phyloP scores from a whole-genome alignment of 176 grass and related monocot genomes.

The Tuctoria greenei region DNA sequence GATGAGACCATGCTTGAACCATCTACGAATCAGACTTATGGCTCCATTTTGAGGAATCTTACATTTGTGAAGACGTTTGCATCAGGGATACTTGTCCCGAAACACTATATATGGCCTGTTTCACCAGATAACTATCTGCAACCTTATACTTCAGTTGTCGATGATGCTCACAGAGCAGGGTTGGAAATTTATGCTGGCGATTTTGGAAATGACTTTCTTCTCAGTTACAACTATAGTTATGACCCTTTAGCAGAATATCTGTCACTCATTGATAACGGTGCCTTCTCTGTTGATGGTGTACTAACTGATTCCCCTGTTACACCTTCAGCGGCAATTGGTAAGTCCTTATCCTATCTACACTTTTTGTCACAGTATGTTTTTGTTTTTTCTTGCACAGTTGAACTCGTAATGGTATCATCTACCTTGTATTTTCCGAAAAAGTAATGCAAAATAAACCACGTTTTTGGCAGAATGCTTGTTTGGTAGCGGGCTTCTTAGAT shows the following conservation, averaged over 20 bases:
- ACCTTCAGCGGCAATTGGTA: constrained; percentile 70
- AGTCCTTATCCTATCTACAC: constrained; percentile 24
- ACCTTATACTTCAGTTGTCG: constrained; percentile 55
- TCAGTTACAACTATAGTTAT: constrained; percentile 88
- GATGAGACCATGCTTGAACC: constrained; percentile 48
- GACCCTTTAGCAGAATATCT: constrained; percentile 87
- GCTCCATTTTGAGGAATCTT: constrained; percentile 74
- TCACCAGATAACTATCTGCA: constrained; percentile 75
- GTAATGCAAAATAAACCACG: background rate
- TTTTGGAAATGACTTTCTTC: constrained; percentile 68
- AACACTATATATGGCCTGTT: constrained; percentile 78
- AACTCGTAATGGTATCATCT: background rate
- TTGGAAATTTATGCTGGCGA: constrained; percentile 82
- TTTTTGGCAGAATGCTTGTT: background rate
- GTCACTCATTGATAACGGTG: constrained; percentile 71
- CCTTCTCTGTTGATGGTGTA: constrained; percentile 90
- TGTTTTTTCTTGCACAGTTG: background rate
- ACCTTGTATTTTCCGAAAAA: background rate
- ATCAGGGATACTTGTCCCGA: constrained; percentile 91
- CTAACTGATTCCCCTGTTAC: constrained; percentile 82
- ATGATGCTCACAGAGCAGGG: constrained; percentile 83
- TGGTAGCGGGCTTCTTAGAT: background rate
- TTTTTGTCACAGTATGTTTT: background rate
- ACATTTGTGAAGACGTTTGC: constrained; percentile 88
- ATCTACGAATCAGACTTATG: constrained; percentile 69